phyloP scores from a whole-genome alignment of 345 rosid species.

The Hypericum perforatum region DNA sequence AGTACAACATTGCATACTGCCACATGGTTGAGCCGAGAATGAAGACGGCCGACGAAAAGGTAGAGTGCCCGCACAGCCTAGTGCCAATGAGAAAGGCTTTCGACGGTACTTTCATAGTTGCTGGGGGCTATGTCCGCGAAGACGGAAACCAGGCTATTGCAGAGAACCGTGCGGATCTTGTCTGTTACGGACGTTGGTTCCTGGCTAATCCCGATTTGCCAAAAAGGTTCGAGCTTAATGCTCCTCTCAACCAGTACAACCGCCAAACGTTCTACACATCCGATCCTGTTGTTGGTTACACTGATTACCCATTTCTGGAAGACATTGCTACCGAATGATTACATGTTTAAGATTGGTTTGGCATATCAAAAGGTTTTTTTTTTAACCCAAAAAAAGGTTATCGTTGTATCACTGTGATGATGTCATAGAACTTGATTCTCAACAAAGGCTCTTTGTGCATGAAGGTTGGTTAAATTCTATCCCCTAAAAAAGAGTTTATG shows the following conservation, averaged over 20 bases:
- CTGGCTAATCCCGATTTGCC: conserved; percentile 5
- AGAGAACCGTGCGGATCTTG: neutral
- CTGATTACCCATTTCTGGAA: neutral
- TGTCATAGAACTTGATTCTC: too few species aligned
- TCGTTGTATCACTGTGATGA: too few species aligned
- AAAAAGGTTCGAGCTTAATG: neutral
- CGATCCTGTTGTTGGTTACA: neutral
- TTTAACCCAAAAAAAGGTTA: too few species aligned
- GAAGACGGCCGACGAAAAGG: neutral
- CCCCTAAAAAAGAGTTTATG: too few species aligned
- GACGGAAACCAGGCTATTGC: neutral
- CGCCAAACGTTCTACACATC: neutral
- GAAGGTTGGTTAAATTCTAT: too few species aligned
- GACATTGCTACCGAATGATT: neutral
- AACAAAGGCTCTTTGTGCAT: too few species aligned
- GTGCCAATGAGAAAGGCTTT: neutral
- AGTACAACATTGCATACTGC: neutral
- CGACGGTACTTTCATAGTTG: neutral
- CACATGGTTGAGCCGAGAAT: neutral
- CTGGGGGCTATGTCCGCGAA: neutral
- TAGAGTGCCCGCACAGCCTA: neutral
- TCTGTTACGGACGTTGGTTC: conserved; percentile 1
- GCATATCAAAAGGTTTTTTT: too few species aligned
- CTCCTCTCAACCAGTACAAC: neutral
- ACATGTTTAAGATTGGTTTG: too few species aligned